Evolutionary conservation across 176 grass and related monocot genomes (phyloP).

Genomic region (Stipa capillata): DNA sequence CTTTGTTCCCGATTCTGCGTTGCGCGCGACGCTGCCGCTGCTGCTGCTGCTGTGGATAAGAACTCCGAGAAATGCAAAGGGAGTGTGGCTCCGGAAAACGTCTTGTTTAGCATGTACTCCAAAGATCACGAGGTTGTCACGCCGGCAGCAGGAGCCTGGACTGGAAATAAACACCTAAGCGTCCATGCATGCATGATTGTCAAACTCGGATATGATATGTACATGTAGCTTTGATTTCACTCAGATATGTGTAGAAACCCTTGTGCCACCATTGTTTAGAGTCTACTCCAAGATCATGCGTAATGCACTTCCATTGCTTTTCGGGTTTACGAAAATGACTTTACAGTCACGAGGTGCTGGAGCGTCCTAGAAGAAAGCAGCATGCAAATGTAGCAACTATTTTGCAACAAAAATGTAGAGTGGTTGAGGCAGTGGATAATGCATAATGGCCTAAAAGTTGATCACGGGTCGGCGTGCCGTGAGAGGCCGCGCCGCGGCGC

Average conservation of each 20-base stretch:
- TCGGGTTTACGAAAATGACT: neutral
- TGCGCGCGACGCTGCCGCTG: neutral
- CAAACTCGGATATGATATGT: neutral
- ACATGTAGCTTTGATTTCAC: too few species aligned
- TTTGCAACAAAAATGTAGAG: neutral
- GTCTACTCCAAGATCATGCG: neutral
- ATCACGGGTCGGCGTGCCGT: neutral
- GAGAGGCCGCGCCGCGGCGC: slow-evolving; percentile 16
- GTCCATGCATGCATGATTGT: neutral
- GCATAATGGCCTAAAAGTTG: neutral
- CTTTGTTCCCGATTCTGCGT: neutral
- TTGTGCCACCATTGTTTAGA: neutral
- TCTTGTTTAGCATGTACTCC: neutral
- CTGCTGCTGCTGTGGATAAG: neutral
- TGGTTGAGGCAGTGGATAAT: neutral
- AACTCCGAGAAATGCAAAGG: neutral
- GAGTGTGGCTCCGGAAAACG: neutral
- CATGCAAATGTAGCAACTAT: neutral
- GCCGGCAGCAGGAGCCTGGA: neutral
- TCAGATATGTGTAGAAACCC: neutral
- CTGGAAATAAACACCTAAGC: neutral
- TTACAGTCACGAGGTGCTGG: neutral
- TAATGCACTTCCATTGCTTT: neutral
- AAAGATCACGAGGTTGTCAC: neutral
- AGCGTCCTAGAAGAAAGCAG: neutral